phyloP scores from a whole-genome alignment of 1,284 basidiomycete genomes.

The Cystobasidium pallidum region DNA sequence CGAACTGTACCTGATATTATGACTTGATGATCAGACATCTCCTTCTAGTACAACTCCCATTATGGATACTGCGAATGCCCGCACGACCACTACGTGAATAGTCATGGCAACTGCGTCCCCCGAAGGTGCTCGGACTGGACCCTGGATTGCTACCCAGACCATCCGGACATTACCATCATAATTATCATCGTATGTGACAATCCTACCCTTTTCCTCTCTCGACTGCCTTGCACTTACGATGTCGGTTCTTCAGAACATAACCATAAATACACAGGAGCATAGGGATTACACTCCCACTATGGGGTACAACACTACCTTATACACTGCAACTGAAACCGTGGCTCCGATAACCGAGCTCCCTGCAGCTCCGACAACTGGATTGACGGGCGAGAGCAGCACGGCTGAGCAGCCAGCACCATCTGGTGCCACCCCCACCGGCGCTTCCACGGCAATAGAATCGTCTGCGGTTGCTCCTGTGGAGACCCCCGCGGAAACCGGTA shows the following conservation, averaged over 20 bases:
- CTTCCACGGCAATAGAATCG: not conserved
- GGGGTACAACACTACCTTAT: conserved; percentile 10
- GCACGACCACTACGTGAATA: not conserved
- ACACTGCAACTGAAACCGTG: not conserved
- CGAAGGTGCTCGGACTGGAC: not conserved
- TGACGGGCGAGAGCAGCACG: not conserved
- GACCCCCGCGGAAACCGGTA: too few relatives aligned
- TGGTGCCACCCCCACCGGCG: not conserved
- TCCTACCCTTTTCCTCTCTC: not conserved
- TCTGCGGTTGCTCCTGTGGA: too few relatives aligned
- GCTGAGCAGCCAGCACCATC: not conserved
- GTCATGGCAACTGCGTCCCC: not conserved
- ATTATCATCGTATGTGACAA: not conserved
- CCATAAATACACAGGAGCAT: not conserved
- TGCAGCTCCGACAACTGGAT: not conserved
- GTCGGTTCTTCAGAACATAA: conserved; percentile 6
- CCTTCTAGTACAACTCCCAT: not conserved
- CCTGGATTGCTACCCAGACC: not conserved
- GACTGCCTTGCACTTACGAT: not conserved
- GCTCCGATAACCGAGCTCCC: not conserved
- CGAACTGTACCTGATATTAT: too few relatives aligned
- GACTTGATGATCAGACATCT: not conserved
- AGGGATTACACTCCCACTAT: conserved; percentile 17
- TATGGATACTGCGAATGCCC: conserved; percentile 13
- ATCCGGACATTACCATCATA: conserved; percentile 1